phyloP scores from a whole-genome alignment of 768 basidiomycete species.

The Lactarius sp. region DNA sequence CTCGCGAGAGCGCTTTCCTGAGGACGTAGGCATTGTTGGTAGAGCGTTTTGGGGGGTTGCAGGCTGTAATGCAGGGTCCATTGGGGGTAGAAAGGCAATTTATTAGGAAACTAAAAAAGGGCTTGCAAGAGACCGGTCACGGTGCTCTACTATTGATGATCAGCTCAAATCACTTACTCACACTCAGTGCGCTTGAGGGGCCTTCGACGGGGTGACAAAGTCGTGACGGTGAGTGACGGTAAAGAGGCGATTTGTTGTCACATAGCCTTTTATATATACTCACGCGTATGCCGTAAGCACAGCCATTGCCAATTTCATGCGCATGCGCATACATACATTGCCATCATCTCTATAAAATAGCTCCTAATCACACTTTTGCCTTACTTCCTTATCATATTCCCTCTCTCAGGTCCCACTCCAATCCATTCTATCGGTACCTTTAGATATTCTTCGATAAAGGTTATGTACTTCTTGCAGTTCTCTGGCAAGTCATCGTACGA shows the following conservation, averaged over 20 bases:
- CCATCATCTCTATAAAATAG: not conserved
- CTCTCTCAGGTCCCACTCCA: constrained; percentile 84
- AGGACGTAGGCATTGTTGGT: constrained; percentile 26
- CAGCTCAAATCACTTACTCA: constrained; percentile 4
- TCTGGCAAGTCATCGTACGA: constrained; percentile 74
- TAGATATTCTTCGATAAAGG: constrained; percentile 76
- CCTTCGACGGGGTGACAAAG: constrained; percentile 30
- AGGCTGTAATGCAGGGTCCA: constrained; percentile 27
- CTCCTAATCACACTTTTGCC: not conserved
- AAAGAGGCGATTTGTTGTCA: constrained; percentile 26
- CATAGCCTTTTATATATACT: constrained; percentile 29
- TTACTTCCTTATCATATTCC: constrained; percentile 57
- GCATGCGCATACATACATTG: too few relatives aligned
- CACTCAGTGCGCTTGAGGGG: constrained; percentile 11
- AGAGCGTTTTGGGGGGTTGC: constrained; percentile 19
- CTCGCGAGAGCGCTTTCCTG: constrained; percentile 58
- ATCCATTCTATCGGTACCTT: constrained; percentile 84
- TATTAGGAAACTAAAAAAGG: not conserved
- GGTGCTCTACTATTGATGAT: not conserved
- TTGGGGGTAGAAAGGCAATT: constrained; percentile 13
- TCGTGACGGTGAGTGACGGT: constrained; percentile 35
- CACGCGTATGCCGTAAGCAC: constrained; percentile 29
- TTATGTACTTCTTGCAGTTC: constrained; percentile 80
- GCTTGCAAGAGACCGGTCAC: not conserved
- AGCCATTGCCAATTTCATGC: not conserved